phyloP scores from a whole-genome alignment of 805 yeast species.

The Yarrowia deformans region DNA sequence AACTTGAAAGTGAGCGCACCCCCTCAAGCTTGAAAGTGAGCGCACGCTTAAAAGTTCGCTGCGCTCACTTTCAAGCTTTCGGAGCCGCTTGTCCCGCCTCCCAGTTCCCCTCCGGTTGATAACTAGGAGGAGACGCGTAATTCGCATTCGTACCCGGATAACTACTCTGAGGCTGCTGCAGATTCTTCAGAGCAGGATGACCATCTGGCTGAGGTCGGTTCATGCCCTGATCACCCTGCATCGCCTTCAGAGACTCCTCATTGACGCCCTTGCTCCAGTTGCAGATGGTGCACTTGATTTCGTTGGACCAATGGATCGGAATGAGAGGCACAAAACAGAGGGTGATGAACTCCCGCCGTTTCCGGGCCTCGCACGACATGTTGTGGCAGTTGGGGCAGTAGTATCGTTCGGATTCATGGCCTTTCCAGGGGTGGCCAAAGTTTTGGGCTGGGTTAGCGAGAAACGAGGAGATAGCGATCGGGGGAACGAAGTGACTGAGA shows the following conservation, averaged over 20 bases:
- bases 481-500: no score
- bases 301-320: constrained; percentile 47
- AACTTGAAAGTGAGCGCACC: no score
- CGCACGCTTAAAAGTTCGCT: no score
- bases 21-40: no score
- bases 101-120: constrained; percentile 22
- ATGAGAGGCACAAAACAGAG: constrained; percentile 48
- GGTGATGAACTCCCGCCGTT: constrained; percentile 49
- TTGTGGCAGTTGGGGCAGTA: constrained; percentile 49
- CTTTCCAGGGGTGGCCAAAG: constrained; percentile 39
- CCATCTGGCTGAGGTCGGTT: constrained; percentile 16
- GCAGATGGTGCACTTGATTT: constrained; percentile 45
- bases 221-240: constrained; percentile 37
- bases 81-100: constrained; percentile 2
- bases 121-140: constrained; percentile 18
- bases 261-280: constrained; percentile 44
- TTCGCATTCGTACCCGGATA: background rate
- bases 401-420: constrained; percentile 44
- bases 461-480: background rate
- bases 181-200: constrained; percentile 3
- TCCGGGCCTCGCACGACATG: constrained; percentile 43
- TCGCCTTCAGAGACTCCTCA: constrained; percentile 43
- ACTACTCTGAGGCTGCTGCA: constrained; percentile 14
- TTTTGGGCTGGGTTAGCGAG: constrained; percentile 30
- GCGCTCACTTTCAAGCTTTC: background rate